phyloP scores from a whole-genome alignment of 805 yeast species.

The Groenewaldozyma salmanticensis region DNA sequence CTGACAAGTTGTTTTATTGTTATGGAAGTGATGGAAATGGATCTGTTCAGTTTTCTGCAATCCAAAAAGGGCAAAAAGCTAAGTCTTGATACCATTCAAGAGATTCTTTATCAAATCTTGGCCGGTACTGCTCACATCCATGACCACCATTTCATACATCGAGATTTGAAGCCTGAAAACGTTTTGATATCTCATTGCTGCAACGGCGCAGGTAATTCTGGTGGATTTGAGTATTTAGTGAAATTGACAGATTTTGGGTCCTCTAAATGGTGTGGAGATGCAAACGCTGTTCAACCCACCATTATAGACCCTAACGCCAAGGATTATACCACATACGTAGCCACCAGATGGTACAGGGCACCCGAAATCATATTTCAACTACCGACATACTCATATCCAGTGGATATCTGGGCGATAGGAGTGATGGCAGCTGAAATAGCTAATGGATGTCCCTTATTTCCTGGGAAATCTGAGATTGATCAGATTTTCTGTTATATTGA shows the following conservation, averaged over 20 bases:
- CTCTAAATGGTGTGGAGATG: slow-evolving; percentile 62
- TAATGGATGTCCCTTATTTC: slow-evolving; percentile 67
- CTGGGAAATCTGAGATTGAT: slow-evolving; percentile 72
- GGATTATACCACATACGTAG: slow-evolving; percentile 80
- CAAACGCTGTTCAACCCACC: too few relatives aligned
- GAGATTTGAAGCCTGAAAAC: slow-evolving; percentile 93
- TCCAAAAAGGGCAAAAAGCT: slow-evolving; percentile 44
- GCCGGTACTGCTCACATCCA: slow-evolving; percentile 81
- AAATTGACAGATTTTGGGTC: slow-evolving; percentile 95
- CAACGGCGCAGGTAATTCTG: slow-evolving; percentile 35
- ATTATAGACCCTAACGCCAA: too few relatives aligned
- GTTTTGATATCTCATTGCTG: slow-evolving; percentile 50
- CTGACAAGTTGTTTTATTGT: slow-evolving; percentile 61
- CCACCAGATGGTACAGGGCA: slow-evolving; percentile 93
- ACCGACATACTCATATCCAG: slow-evolving; percentile 64
- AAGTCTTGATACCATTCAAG: slow-evolving; percentile 41
- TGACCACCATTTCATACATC: slow-evolving; percentile 55
- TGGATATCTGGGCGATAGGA: slow-evolving; percentile 93
- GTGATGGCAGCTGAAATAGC: slow-evolving; percentile 82
- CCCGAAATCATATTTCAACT: slow-evolving; percentile 83
- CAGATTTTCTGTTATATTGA: slow-evolving; percentile 63
- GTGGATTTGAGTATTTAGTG: slow-evolving; percentile 39
- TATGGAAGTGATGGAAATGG: slow-evolving; percentile 84
- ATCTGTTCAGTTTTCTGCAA: slow-evolving; percentile 66
- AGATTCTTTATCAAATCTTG: slow-evolving; percentile 54